phyloP scores from a whole-genome alignment of 2,329 filamentous ascomycete genomes.

The Botrytis fragariae region DNA sequence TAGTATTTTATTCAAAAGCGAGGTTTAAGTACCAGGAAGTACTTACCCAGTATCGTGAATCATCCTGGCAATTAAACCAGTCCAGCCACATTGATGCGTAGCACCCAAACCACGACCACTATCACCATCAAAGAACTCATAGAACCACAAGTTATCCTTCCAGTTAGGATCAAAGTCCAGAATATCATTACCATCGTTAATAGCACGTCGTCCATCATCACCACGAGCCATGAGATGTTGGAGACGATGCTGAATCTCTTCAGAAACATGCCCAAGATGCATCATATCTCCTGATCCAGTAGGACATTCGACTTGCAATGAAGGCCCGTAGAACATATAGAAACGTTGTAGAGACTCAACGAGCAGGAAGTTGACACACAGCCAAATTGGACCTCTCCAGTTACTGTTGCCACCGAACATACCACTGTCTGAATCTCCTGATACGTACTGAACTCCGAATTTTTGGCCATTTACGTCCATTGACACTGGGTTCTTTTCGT shows the following conservation, averaged over 20 bases:
- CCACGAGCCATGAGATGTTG: conserved; percentile 86
- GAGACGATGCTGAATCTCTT: conserved; percentile 91
- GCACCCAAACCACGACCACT: conserved; percentile 84
- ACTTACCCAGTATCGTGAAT: conserved; percentile 95
- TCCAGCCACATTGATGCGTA: conserved; percentile 96
- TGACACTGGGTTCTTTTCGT: conserved; percentile 84
- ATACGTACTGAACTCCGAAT: conserved; percentile 84
- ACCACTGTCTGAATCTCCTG: conserved; percentile 94
- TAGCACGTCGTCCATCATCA: conserved; percentile 81
- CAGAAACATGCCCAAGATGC: conserved; percentile 91
- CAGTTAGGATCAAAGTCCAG: conserved; percentile 91
- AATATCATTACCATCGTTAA: conserved; percentile 80
- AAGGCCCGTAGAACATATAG: conserved; percentile 91
- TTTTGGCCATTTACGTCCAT: conserved; percentile 94
- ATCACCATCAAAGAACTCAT: conserved; percentile 96
- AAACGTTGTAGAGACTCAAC: conserved; percentile 94
- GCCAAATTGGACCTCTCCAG: conserved; percentile 94
- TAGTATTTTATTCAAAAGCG: conserved; percentile 38
- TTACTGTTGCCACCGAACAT: conserved; percentile 97
- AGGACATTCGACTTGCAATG: conserved; percentile 87
- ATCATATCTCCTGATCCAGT: conserved; percentile 91
- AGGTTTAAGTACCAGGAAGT: background rate
- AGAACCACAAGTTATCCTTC: conserved; percentile 93
- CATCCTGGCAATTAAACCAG: conserved; percentile 90
- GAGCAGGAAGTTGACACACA: conserved; percentile 92